phyloP scores from a whole-genome alignment of 805 yeast species.

The Ascoidea rubescens region DNA sequence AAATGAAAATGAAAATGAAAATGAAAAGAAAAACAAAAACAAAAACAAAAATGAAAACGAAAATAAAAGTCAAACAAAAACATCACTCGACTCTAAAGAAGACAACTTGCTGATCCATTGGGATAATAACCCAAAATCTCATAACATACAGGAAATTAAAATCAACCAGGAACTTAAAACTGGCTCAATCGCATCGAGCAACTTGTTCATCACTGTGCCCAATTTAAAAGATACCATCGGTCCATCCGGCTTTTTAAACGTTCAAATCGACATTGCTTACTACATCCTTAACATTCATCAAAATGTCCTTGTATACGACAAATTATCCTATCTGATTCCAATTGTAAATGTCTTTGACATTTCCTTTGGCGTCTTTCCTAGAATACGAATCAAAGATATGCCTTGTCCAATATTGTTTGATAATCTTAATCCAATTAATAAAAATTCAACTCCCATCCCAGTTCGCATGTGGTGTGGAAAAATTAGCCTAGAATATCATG shows the following conservation, averaged over 20 bases:
- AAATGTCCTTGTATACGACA: constrained; percentile 17
- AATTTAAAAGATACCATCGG: neutral
- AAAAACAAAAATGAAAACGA: too few relatives aligned
- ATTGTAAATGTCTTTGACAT: constrained; percentile 19
- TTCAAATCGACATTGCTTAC: constrained; percentile 14
- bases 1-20: neutral
- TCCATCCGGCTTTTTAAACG: constrained; percentile 1
- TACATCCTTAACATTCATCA: constrained; percentile 16
- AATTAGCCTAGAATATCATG: constrained; percentile 17
- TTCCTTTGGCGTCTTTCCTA: constrained; percentile 19
- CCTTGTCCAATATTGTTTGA: constrained; percentile 16
- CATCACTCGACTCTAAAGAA: neutral
- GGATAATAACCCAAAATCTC: constrained; percentile 8
- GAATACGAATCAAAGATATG: constrained; percentile 15
- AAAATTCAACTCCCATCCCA: constrained; percentile 17
- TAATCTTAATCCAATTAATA: neutral
- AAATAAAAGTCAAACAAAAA: too few relatives aligned
- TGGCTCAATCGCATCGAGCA: too few relatives aligned
- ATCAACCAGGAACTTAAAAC: neutral
- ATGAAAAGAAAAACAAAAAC: too few relatives aligned
- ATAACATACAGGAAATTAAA: neutral
- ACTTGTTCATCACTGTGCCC: neutral
- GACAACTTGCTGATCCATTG: constrained; percentile 9
- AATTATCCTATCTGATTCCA: constrained; percentile 14
- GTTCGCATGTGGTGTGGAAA: constrained; percentile 23